Percentiles rank a stretch among this genome's conserved stretches.
Conservation (phyloP, 257 asterid genomes). For the Nicotiana tabacum region DNA sequence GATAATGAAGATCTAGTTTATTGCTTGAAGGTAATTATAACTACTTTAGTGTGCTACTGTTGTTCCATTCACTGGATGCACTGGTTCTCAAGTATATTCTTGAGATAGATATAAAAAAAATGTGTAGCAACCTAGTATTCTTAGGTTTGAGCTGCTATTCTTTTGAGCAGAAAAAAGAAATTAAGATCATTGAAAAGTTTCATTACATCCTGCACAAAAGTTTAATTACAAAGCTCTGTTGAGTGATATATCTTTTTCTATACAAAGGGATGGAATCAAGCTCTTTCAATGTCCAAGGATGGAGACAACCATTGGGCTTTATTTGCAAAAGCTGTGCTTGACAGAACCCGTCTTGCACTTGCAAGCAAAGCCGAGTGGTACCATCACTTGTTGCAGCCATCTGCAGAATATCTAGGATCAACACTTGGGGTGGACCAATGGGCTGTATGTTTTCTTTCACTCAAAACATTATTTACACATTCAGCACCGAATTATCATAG, state of each 20-base stretch:
- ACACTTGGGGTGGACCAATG: conserved; percentile 76
- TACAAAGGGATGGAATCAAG: conserved; percentile 83
- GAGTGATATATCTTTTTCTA: conserved; percentile 16
- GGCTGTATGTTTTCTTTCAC: conserved; percentile 58
- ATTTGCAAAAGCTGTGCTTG: conserved; percentile 93
- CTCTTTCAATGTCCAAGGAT: conserved; percentile 58
- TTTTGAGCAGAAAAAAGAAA: background rate
- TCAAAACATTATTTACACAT: background rate
- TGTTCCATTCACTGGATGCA: background rate
- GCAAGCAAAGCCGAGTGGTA: conserved; percentile 86
- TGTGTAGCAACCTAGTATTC: background rate
- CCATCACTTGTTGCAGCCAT: conserved; percentile 85
- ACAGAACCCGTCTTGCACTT: conserved; percentile 88
- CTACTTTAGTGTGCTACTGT: background rate
- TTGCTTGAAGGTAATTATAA: conserved; percentile 71
- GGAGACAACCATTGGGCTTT: conserved; percentile 72
- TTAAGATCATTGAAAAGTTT: background rate
- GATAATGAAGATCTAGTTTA: conserved; percentile 84
- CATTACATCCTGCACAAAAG: background rate
- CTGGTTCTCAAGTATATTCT: background rate
- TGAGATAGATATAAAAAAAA: background rate
- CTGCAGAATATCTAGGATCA: conserved; percentile 95
- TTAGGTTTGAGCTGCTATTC: background rate
- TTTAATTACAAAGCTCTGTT: background rate
- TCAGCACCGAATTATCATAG: conserved; percentile 4